Evolutionary conservation across 768 basidiomycete genomes (phyloP).

Genomic region (Chiua virens): DNA sequence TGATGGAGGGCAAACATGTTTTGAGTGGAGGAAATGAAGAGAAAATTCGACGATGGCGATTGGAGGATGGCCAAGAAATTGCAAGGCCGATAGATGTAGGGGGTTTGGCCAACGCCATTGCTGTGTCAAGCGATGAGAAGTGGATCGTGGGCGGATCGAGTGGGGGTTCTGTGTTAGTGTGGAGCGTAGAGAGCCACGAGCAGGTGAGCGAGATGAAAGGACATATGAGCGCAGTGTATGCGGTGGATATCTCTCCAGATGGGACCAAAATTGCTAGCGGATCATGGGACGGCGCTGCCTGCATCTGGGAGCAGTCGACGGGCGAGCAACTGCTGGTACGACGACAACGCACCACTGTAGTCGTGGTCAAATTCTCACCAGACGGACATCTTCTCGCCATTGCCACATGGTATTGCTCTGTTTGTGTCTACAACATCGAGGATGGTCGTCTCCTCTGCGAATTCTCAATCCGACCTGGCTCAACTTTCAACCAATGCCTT

Average conservation of each 20-base stretch:
- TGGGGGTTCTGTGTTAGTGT: neutral
- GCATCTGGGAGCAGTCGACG: too few species aligned
- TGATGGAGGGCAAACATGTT: neutral
- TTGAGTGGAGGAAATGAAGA: neutral
- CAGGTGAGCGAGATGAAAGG: neutral
- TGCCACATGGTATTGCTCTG: too few species aligned
- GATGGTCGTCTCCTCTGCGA: too few species aligned
- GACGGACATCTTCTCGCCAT: too few species aligned
- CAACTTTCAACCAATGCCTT: too few species aligned
- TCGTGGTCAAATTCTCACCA: too few species aligned
- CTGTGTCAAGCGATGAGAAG: neutral
- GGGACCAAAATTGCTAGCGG: neutral
- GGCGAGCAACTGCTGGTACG: too few species aligned
- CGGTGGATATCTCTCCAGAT: neutral
- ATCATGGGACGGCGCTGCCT: too few species aligned
- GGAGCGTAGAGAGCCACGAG: neutral
- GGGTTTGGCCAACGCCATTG: neutral
- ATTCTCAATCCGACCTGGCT: too few species aligned
- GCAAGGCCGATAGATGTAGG: neutral
- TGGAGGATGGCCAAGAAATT: neutral
- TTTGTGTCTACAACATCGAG: too few species aligned
- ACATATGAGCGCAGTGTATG: neutral
- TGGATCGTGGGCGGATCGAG: neutral
- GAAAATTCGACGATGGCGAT: neutral
- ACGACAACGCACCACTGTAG: too few species aligned